Conservation (phyloP, 257 asterid species). For the Solanum etuberosum region DNA sequence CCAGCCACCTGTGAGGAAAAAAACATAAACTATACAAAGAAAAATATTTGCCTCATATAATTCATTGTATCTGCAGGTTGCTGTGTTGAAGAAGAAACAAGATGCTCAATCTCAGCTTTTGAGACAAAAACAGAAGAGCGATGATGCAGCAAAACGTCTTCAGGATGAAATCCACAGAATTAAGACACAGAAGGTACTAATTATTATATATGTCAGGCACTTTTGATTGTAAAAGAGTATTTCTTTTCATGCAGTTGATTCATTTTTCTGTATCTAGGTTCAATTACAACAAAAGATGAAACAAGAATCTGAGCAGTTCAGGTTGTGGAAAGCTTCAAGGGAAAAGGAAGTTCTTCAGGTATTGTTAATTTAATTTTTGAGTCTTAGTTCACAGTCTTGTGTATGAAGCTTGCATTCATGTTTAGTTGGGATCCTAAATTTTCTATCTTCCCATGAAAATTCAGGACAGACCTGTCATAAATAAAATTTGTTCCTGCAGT, state of each 20-base stretch:
- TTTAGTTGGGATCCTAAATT: background rate
- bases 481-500: background rate
- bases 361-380: background rate
- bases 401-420: background rate
- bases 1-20: background rate
- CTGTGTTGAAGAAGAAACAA: constrained; percentile 87
- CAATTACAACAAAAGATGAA: constrained; percentile 96
- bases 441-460: background rate
- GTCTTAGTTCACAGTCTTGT: background rate
- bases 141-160: constrained; percentile 82
- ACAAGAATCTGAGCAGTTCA: constrained; percentile 97
- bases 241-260: constrained; percentile 6
- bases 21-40: background rate
- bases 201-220: background rate
- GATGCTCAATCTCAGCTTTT: constrained; percentile 96
- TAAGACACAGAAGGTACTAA: constrained; percentile 72
- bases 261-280: constrained; percentile 41
- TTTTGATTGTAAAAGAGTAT: background rate
- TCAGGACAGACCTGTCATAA: background rate
- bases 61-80: constrained; percentile 44
- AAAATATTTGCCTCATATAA: constrained; percentile 1
- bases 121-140: constrained; percentile 94
- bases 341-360: constrained; percentile 99
- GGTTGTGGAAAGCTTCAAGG: constrained; percentile 90
- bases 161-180: constrained; percentile 93